Base-by-base conservation (phyloP, 1,284 basidiomycete species). In the Fomitopsis betulina region DNA sequence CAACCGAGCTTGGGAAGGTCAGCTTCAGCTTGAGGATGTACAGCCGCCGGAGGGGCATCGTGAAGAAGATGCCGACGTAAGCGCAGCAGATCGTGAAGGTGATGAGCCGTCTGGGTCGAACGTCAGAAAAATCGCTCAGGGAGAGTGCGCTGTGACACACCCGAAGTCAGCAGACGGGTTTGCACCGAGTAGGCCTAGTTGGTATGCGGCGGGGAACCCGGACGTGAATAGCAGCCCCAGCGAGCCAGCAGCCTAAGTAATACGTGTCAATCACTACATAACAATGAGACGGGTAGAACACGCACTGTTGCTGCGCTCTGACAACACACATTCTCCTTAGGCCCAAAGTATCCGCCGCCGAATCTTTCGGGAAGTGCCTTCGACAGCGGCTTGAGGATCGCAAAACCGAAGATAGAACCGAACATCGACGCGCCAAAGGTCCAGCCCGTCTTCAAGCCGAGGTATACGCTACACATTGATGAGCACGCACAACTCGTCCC, bases 11-110 rank as follows among this genome's bases (percentile, higher is more conserved):
- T 1, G 84, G 86, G 75, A 88, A 88, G 40, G 82, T 81, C 23
- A 86, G 72, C 66, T 85, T 85, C 64, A 84, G 85, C 63, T 80
- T 81, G 59, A 60, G 59, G 38, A 60, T 60, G 49, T 60, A 60
- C 27, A 60, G 49, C 5, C 59, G 59, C 2, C 83, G 77, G 32
- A 85, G 71, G 0, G 84, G 84, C 58, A 86, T 82, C 58, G 83
- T 83, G 69, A 87, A 87, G 71, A 85, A 83, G 19, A 84, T 76
- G 43, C 84, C 84, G 63, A 84, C 85, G 72, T 83, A 87, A 25
- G 81, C 83, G 58, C 79, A 77, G 64, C 56, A 57, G 19, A 60
- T 42, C n/a, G 59, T 60, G 53, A 60, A 77, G 76, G 38, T 60
- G 47, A 60, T 57, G 32, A 60, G 37, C 12, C 59, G 59, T 10